Evolutionary conservation across 805 yeast genomes (phyloP).

Genomic region (Ogataea dorogensis): DNA sequence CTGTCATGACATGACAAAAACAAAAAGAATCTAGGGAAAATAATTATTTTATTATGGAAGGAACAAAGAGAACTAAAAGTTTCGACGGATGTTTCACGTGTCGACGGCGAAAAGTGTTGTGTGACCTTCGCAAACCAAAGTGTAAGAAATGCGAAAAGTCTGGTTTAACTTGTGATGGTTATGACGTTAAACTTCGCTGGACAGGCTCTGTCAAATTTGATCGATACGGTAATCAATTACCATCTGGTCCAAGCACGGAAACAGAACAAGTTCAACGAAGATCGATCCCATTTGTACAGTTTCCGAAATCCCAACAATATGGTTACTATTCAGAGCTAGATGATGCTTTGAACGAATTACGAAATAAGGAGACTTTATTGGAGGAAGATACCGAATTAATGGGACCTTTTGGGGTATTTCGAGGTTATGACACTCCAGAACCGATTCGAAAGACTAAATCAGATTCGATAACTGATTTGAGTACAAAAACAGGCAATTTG

Average conservation of each 20-base stretch:
- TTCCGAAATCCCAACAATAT: conserved; percentile 58
- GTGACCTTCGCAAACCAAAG: conserved; percentile 69
- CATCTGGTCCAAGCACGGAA: conserved; percentile 35
- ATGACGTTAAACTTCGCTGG: conserved; percentile 81
- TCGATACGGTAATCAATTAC: conserved; percentile 41
- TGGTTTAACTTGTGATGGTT: conserved; percentile 74
- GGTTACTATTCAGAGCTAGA: conserved; percentile 84
- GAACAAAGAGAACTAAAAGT: conserved; percentile 54
- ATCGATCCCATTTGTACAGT: conserved; percentile 69
- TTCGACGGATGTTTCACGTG: conserved; percentile 91
- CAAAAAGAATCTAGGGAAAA: conserved; percentile 1
- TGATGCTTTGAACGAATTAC: conserved; percentile 56
- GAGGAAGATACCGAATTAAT: conserved; percentile 35
- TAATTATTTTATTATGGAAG: conserved; percentile 3
- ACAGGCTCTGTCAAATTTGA: conserved; percentile 54
- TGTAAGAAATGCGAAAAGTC: conserved; percentile 72
- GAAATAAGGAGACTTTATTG: conserved; percentile 42
- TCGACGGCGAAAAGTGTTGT: conserved; percentile 72
- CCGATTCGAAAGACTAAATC: conserved; percentile 15
- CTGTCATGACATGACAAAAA: conserved; percentile 8
- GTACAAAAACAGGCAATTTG: conserved; percentile 15
- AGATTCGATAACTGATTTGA: neutral
- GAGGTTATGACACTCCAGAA: conserved; percentile 33
- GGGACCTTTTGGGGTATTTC: conserved; percentile 87
- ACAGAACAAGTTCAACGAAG: conserved; percentile 63